Evolutionary conservation across 1,284 basidiomycete genomes (phyloP).

Genomic region (Bjerkandera adusta): DNA sequence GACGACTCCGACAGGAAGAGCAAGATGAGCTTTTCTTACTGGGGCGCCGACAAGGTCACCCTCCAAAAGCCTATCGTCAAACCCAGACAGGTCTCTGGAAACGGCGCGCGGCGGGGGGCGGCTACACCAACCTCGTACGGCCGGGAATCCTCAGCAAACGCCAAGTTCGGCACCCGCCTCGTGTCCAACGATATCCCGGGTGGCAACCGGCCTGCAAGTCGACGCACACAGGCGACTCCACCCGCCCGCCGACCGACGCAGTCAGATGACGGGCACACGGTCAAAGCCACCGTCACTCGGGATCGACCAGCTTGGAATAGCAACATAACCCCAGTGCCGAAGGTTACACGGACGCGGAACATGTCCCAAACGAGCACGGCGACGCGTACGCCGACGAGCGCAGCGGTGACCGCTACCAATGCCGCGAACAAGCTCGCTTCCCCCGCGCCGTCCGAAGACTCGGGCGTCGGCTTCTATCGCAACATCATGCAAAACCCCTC

Average conservation of each 20-base stretch:
- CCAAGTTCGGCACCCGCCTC: slow-evolving; percentile 78
- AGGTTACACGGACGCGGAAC: slow-evolving; percentile 58
- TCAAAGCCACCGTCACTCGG: slow-evolving; percentile 62
- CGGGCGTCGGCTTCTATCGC: slow-evolving; percentile 77
- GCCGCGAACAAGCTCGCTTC: slow-evolving; percentile 56
- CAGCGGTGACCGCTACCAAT: slow-evolving; percentile 22
- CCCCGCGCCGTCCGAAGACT: slow-evolving; percentile 81
- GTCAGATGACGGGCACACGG: slow-evolving; percentile 60
- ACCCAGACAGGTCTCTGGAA: slow-evolving; percentile 37
- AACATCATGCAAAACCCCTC: slow-evolving; percentile 75
- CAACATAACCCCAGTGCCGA: slow-evolving; percentile 46
- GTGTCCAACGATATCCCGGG: slow-evolving; percentile 45
- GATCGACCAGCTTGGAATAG: slow-evolving; percentile 62
- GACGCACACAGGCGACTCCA: slow-evolving; percentile 54
- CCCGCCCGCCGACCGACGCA: slow-evolving; percentile 42
- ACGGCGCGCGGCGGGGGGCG: slow-evolving; percentile 45
- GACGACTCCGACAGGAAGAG: slow-evolving; percentile 85
- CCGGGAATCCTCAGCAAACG: slow-evolving; percentile 79
- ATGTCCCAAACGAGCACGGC: slow-evolving; percentile 63
- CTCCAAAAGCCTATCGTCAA: slow-evolving; percentile 74
- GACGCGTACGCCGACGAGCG: slow-evolving; percentile 12
- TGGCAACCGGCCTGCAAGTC: slow-evolving; percentile 56
- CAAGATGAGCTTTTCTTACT: slow-evolving; percentile 90
- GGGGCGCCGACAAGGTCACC: slow-evolving; percentile 85
- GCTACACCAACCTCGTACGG: slow-evolving; percentile 56